These are phyloP conservation scores for Candida ponderosae DNA, from an alignment of 805 yeast species.

Conservation along the genomic window DNA sequence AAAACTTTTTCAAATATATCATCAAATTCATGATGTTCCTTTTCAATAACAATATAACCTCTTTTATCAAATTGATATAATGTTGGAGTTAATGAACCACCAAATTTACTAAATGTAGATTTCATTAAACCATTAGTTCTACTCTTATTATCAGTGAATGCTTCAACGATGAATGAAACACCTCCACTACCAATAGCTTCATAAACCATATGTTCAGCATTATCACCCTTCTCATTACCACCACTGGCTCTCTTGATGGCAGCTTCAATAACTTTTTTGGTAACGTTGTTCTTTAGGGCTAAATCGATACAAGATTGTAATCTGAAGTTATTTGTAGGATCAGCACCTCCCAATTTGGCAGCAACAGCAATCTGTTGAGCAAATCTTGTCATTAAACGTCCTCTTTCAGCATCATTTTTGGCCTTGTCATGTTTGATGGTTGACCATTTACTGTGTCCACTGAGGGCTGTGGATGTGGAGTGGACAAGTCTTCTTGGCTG, in stretches of 20 bases:
- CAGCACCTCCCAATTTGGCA: conserved; percentile 66
- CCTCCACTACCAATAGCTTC: conserved; percentile 95
- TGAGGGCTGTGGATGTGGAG: conserved; percentile 3
- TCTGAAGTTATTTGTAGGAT: conserved; percentile 50
- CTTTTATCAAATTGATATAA: conserved; percentile 67
- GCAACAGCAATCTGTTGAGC: conserved; percentile 71
- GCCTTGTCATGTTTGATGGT: conserved; percentile 92
- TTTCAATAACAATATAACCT: conserved; percentile 60
- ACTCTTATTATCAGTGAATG: conserved; percentile 82
- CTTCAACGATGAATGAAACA: conserved; percentile 76
- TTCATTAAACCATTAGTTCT: conserved; percentile 73
- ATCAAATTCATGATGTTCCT: conserved; percentile 40
- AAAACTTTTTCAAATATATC: conserved; percentile 65
- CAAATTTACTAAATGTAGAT: conserved; percentile 63
- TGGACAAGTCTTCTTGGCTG: neutral
- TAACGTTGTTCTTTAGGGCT: conserved; percentile 69
- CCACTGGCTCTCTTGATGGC: conserved; percentile 86
- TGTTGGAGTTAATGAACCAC: conserved; percentile 70
- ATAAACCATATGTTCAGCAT: conserved; percentile 46
- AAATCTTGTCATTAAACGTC: conserved; percentile 59
- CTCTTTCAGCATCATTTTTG: conserved; percentile 76
- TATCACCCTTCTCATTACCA: conserved; percentile 38
- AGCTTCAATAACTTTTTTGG: conserved; percentile 78
- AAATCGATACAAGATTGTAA: conserved; percentile 67
- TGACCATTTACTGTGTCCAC: conserved; percentile 94